Percentiles rank a stretch among this genome's conserved stretches.
phyloP scores from a whole-genome alignment of 2,329 filamentous ascomycete genomes.

The Pezicula radicicola region DNA sequence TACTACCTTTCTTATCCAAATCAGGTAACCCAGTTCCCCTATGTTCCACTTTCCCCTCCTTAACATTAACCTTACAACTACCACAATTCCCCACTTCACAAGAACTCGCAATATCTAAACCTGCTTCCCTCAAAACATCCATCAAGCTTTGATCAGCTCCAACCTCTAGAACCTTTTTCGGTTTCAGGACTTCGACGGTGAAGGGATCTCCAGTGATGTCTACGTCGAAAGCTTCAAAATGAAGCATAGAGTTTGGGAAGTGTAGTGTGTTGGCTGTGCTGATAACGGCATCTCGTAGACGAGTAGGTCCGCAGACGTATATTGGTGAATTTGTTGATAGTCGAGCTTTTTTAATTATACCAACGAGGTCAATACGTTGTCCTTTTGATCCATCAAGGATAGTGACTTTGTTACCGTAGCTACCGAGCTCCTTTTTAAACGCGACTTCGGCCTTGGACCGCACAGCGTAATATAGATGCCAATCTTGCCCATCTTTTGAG shows the following conservation, averaged over 20 bases:
- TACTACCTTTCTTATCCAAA: slow-evolving; percentile 25
- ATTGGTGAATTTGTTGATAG: slow-evolving; percentile 47
- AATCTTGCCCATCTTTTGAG: slow-evolving; percentile 39
- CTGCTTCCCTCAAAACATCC: slow-evolving; percentile 35
- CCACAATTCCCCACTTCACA: slow-evolving; percentile 41
- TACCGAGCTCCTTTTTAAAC: slow-evolving; percentile 43
- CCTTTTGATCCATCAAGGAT: slow-evolving; percentile 50
- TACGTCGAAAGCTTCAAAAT: slow-evolving; percentile 57
- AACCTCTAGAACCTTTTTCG: slow-evolving; percentile 37
- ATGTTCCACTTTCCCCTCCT: slow-evolving; percentile 32
- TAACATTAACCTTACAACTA: slow-evolving; percentile 36
- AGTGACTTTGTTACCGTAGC: slow-evolving; percentile 36
- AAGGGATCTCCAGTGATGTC: slow-evolving; percentile 56
- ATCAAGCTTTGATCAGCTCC: slow-evolving; percentile 37
- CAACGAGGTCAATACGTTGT: slow-evolving; percentile 46
- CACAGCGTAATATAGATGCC: slow-evolving; percentile 55
- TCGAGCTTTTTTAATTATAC: slow-evolving; percentile 40
- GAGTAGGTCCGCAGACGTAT: slow-evolving; percentile 56
- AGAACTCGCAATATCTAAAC: slow-evolving; percentile 34
- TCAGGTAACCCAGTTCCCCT: slow-evolving; percentile 32
- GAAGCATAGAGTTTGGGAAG: slow-evolving; percentile 47
- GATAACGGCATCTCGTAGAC: slow-evolving; percentile 50
- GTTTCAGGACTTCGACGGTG: slow-evolving; percentile 47
- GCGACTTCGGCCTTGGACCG: slow-evolving; percentile 47
- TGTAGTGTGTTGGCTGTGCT: slow-evolving; percentile 36